phyloP scores from a whole-genome alignment of 106 monocot genomes.

The Dactylorhiza incarnata region DNA sequence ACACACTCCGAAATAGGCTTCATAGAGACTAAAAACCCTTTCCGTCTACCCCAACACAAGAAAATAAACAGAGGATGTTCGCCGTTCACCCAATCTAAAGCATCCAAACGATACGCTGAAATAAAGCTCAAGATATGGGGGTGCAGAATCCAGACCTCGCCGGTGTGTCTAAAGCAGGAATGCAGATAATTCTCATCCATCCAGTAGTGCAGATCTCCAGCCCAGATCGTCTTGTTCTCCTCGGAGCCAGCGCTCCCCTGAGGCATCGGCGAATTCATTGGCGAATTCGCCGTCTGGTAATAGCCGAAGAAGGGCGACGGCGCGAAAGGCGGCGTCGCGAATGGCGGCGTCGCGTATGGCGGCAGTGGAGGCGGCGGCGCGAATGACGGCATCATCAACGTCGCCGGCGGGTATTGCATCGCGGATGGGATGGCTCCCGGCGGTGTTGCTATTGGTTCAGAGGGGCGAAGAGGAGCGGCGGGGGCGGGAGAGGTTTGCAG shows the following conservation, averaged over 20 bases:
- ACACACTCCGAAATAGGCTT: no score
- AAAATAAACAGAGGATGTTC: neutral
- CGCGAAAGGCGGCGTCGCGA: conserved; percentile 13
- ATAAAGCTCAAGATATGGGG: neutral
- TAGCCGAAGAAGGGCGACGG: conserved; percentile 8
- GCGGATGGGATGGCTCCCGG: neutral
- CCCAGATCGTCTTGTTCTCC: conserved; percentile 76
- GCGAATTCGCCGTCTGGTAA: conserved; percentile 1
- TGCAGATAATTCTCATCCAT: conserved; percentile 80
- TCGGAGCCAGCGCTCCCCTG: conserved; percentile 24
- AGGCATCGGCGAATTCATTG: conserved; percentile 9
- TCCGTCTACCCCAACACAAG: neutral
- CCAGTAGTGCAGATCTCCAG: conserved; percentile 71
- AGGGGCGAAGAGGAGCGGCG: neutral
- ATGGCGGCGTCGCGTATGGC: conserved; percentile 29
- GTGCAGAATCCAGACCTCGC: conserved; percentile 32
- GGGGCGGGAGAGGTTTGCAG: neutral
- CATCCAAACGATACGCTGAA: neutral
- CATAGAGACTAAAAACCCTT: neutral
- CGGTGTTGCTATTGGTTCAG: neutral
- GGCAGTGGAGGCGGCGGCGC: conserved; percentile 23
- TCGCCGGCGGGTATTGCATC: conserved; percentile 33
- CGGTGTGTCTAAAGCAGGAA: conserved; percentile 55
- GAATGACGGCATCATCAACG: conserved; percentile 28
- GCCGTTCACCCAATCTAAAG: neutral